phyloP scores from a whole-genome alignment of 257 asterid species.

The Ehretia macrophylla region DNA sequence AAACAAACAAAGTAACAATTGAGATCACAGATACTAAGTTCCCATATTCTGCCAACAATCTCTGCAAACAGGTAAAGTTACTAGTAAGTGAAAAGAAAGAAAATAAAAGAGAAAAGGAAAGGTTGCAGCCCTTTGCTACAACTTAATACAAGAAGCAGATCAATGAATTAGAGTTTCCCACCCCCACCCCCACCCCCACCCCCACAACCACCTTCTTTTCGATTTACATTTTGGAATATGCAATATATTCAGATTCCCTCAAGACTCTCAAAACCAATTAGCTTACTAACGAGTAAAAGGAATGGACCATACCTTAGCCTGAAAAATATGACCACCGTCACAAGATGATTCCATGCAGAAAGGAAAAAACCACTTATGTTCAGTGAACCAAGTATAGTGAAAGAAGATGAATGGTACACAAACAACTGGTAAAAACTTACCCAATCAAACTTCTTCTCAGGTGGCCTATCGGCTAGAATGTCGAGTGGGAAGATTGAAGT shows the following conservation, averaged over 20 bases:
- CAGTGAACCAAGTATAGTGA: conserved; percentile 15
- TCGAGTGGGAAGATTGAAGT: conserved; percentile 83
- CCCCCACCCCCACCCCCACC: no score
- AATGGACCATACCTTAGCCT: conserved; percentile 79
- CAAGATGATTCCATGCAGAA: conserved; percentile 30
- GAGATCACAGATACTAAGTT: conserved; percentile 68
- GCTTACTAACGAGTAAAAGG: background rate
- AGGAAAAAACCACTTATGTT: conserved; percentile 13
- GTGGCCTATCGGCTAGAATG: conserved; percentile 78
- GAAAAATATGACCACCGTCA: conserved; percentile 34
- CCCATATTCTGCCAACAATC: conserved; percentile 71
- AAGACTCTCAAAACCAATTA: no score
- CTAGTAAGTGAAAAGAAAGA: background rate
- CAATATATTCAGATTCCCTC: no score
- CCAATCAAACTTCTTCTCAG: conserved; percentile 80
- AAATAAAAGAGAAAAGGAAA: no score
- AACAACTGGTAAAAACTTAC: conserved; percentile 38
- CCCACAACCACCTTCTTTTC: no score
- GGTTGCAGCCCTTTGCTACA: no score
- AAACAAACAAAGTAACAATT: conserved; percentile 47
- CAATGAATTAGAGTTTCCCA: no score
- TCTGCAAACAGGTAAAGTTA: conserved; percentile 39
- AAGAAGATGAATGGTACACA: conserved; percentile 13
- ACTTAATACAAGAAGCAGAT: no score
- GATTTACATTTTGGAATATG: no score